Percentiles rank a stretch among this genome's conserved stretches.
phyloP scores from a whole-genome alignment of 2,329 filamentous ascomycete genomes.

The Thermoascus crustaceus region DNA sequence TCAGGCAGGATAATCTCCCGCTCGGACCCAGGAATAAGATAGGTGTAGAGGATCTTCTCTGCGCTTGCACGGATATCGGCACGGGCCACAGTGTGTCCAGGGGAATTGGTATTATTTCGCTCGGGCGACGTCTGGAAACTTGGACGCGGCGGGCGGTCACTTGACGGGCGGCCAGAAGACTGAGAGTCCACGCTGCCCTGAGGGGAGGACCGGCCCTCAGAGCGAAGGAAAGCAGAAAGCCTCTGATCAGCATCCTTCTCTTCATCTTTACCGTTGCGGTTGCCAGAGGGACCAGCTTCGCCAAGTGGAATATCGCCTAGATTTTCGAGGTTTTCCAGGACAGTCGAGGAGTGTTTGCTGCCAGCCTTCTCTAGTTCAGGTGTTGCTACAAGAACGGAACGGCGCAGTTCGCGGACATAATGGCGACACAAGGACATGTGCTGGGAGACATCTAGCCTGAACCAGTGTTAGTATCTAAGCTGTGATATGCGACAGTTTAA shows the following conservation, averaged over 20 bases:
- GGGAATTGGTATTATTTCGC: constrained; percentile 66
- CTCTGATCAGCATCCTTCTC: constrained; percentile 77
- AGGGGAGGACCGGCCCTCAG: constrained; percentile 48
- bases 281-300: constrained; percentile 46
- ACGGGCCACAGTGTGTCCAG: constrained; percentile 73
- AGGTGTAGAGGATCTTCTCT: constrained; percentile 98
- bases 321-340: constrained; percentile 63
- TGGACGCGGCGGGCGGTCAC: constrained; percentile 44
- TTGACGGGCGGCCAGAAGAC: constrained; percentile 31
- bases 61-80: constrained; percentile 87
- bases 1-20: constrained; percentile 91
- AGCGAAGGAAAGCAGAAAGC: constrained; percentile 79
- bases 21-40: constrained; percentile 87
- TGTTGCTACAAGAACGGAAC: constrained; percentile 86
- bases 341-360: constrained; percentile 76
- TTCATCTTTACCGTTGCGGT: constrained; percentile 57
- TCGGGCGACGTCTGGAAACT: constrained; percentile 56
- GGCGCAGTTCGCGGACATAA: constrained; percentile 89
- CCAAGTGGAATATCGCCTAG: constrained; percentile 51
- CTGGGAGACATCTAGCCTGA: constrained; percentile 96
- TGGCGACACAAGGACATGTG: constrained; percentile 95
- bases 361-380: constrained; percentile 75
- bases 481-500: no score
- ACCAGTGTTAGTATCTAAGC: no score
- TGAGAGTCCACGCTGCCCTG: constrained; percentile 46